phyloP scores from a whole-genome alignment of 2,329 filamentous ascomycete species.

The Fusarium multiceps region DNA sequence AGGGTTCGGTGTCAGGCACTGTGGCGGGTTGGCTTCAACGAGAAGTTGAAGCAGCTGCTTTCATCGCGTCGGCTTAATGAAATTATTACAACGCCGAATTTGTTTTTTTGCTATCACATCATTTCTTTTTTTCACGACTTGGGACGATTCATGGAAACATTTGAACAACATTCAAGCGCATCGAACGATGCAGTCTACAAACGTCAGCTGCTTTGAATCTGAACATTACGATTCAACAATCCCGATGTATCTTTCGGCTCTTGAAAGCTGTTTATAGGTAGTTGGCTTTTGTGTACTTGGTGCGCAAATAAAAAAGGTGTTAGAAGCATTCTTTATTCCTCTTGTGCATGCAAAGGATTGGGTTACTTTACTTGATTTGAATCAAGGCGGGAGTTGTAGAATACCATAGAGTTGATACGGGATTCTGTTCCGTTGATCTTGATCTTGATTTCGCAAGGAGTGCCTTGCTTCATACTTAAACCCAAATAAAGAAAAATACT shows the following conservation, averaged over 20 bases:
- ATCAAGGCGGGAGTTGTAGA: constrained; percentile 7
- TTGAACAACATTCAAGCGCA: constrained; percentile 26
- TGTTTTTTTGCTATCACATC: constrained; percentile 23
- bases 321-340: constrained; percentile 13
- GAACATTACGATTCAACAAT: constrained; percentile 7
- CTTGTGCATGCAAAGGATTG: constrained; percentile 4
- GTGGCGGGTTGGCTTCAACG: constrained; percentile 30
- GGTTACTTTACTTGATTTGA: not conserved
- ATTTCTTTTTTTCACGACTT: constrained; percentile 42
- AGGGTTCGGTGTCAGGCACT: constrained; percentile 38
- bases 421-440: constrained; percentile 1
- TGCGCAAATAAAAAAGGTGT: constrained; percentile 35
- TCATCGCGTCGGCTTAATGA: constrained; percentile 43
- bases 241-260: constrained; percentile 15
- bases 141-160: constrained; percentile 40
- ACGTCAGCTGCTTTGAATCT: constrained; percentile 24
- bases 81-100: constrained; percentile 34
- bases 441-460: not conserved
- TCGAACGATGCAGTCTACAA: constrained; percentile 12
- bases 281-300: constrained; percentile 26
- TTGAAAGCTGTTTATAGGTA: constrained; percentile 21
- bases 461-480: not conserved
- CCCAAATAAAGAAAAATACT: not conserved
- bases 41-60: constrained; percentile 33
- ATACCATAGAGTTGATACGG: not conserved